A percentile compares a stretch with the other conserved stretches of the same genome.
phyloP scores from a whole-genome alignment of 2,329 filamentous ascomycete genomes.

The Arthrobotrys musiformis region DNA sequence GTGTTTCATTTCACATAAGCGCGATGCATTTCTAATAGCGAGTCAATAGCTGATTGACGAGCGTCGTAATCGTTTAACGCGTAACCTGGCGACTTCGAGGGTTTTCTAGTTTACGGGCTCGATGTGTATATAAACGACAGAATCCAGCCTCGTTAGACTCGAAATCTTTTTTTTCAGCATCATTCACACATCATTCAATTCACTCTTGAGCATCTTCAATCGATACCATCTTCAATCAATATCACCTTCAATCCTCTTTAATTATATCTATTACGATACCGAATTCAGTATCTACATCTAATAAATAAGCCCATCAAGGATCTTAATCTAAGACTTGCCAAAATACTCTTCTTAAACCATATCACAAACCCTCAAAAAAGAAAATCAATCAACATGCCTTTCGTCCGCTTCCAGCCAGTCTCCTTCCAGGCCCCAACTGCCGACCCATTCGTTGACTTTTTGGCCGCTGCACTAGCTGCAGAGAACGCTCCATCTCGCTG shows the following conservation, averaged over 20 bases:
- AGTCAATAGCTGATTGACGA: slow-evolving; percentile 11
- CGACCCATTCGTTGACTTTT: slow-evolving; percentile 44
- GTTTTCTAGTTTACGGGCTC: slow-evolving; percentile 4
- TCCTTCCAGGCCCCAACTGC: slow-evolving; percentile 28
- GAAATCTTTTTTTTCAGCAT: slow-evolving; percentile 44
- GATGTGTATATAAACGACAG: slow-evolving; percentile 45
- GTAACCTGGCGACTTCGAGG: slow-evolving; percentile 22
- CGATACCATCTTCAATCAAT: not conserved
- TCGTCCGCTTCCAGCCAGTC: slow-evolving; percentile 44
- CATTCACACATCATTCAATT: slow-evolving; percentile 29
- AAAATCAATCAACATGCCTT: slow-evolving; percentile 47
- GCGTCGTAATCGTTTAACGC: slow-evolving; percentile 36
- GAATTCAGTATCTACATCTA: too few species aligned
- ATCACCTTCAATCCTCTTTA: not conserved
- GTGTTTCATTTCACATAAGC: slow-evolving; percentile 36
- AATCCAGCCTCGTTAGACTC: slow-evolving; percentile 3
- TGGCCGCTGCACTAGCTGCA: slow-evolving; percentile 39
- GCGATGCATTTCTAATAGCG: slow-evolving; percentile 51
- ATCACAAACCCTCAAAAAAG: slow-evolving; percentile 21
- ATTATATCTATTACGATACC: not conserved
- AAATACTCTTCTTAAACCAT: slow-evolving; percentile 19
- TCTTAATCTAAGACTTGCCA: not conserved
- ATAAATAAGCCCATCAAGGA: not conserved
- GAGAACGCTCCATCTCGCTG: slow-evolving; percentile 17
- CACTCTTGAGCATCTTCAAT: slow-evolving; percentile 9